These are phyloP conservation scores for Murraya paniculata DNA, from an alignment of 345 rosid species.

Conservation along the genomic window DNA sequence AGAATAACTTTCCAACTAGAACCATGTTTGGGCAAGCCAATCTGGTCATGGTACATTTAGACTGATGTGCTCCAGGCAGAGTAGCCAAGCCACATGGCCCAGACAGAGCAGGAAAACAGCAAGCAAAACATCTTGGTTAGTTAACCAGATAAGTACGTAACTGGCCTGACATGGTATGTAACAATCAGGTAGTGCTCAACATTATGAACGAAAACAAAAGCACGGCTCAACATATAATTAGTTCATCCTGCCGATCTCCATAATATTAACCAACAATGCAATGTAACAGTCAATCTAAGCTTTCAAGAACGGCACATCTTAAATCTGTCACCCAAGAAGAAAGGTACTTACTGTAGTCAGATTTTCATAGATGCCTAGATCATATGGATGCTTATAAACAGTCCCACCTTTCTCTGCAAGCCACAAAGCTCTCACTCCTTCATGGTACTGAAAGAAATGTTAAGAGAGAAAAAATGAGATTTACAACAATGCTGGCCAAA, in stretches of 20 bases:
- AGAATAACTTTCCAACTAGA: background rate
- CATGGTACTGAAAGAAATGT: constrained; percentile 63
- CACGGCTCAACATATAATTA: background rate
- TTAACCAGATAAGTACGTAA: background rate
- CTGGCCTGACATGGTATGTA: background rate
- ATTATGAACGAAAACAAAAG: background rate
- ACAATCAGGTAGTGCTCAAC: background rate
- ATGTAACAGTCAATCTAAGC: background rate
- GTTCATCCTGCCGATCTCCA: background rate
- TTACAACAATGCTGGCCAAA: background rate
- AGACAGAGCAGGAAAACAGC: background rate
- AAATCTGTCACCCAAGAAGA: background rate
- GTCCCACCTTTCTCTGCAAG: constrained; percentile 89
- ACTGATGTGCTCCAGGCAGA: background rate
- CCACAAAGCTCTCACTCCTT: constrained; percentile 95
- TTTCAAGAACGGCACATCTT: background rate
- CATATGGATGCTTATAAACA: constrained; percentile 83
- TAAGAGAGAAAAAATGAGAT: background rate
- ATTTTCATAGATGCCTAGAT: constrained; percentile 68
- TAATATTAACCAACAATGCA: background rate
- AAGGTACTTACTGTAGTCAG: constrained; percentile 49
- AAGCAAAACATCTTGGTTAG: background rate
- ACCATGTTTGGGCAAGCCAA: background rate
- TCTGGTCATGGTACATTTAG: background rate
- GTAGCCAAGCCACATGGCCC: background rate